phyloP scores from a whole-genome alignment of 768 basidiomycete genomes.

The Lactifluus subvellereus region DNA sequence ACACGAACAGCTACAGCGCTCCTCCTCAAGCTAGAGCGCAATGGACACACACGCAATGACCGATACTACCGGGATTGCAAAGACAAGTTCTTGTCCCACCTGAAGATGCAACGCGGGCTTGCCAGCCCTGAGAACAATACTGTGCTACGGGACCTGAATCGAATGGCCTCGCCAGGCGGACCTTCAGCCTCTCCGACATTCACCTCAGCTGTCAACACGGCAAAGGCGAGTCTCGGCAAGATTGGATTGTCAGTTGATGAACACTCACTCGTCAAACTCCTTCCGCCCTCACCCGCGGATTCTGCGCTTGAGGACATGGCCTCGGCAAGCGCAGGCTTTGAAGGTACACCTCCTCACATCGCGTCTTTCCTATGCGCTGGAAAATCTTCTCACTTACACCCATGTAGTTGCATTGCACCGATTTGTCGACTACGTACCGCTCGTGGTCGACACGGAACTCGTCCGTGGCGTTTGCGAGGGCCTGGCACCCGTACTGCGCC shows the following conservation, averaged over 20 bases:
- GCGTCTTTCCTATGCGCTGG: neutral
- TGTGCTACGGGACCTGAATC: neutral
- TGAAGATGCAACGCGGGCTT: conserved; percentile 12
- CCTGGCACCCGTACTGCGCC: neutral
- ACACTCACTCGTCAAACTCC: conserved; percentile 1
- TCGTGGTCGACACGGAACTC: conserved; percentile 18
- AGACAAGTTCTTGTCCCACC: conserved; percentile 13
- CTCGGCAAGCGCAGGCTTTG: conserved; percentile 17
- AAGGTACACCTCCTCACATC: conserved; percentile 11
- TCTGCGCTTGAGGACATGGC: conserved; percentile 21
- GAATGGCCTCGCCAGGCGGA: neutral
- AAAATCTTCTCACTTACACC: neutral
- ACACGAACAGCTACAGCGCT: neutral
- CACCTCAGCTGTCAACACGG: neutral
- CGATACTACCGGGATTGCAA: conserved; percentile 14
- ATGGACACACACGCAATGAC: conserved; percentile 15
- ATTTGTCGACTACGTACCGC: conserved; percentile 20
- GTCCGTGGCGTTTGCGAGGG: conserved; percentile 9
- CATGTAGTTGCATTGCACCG: conserved; percentile 11
- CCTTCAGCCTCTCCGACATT: neutral
- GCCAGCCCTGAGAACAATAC: neutral
- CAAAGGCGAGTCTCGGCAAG: neutral
- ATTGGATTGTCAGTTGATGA: neutral
- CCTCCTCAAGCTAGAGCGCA: conserved; percentile 16
- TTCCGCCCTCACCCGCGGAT: neutral